Percentiles rank a stretch among this genome's conserved stretches.
phyloP scores from a whole-genome alignment of 1,139 yeast species.

The Diutina rugosa region DNA sequence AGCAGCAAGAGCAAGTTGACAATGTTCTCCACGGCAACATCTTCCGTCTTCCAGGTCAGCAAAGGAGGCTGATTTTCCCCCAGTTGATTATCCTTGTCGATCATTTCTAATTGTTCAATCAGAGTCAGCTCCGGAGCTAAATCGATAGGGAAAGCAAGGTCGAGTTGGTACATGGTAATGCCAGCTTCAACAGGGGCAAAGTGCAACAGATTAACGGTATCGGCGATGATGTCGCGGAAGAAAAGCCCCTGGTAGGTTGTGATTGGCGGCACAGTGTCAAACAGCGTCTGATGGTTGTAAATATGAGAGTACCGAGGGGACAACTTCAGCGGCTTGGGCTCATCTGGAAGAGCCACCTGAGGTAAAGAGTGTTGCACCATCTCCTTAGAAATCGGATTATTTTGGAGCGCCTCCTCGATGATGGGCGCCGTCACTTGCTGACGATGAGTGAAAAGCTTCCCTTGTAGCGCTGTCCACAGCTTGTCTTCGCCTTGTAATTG shows the following conservation, averaged over 20 bases:
- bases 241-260: constrained; percentile 43
- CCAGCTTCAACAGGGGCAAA: constrained; percentile 85
- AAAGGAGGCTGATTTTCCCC: constrained; percentile 33
- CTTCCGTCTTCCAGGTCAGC: constrained; percentile 86
- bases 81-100: constrained; percentile 22
- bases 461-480: constrained; percentile 14
- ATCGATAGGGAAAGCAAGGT: constrained; percentile 55
- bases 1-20: constrained; percentile 66
- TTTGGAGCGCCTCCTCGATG: constrained; percentile 19
- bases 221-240: constrained; percentile 64
- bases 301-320: constrained; percentile 52
- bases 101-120: constrained; percentile 47
- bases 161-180: constrained; percentile 66
- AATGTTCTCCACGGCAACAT: constrained; percentile 74
- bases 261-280: constrained; percentile 65
- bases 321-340: constrained; percentile 17
- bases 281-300: constrained; percentile 32
- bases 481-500: constrained; percentile 16
- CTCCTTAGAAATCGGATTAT: constrained; percentile 26
- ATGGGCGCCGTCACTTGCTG: constrained; percentile 21
- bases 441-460: constrained; percentile 21
- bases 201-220: constrained; percentile 67
- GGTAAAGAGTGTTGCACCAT: constrained; percentile 33
- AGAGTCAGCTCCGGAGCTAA: constrained; percentile 75
- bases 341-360: constrained; percentile 36